Evolutionary conservation across 345 rosid species (phyloP).

Genomic region (Microthlaspi erraticum): DNA sequence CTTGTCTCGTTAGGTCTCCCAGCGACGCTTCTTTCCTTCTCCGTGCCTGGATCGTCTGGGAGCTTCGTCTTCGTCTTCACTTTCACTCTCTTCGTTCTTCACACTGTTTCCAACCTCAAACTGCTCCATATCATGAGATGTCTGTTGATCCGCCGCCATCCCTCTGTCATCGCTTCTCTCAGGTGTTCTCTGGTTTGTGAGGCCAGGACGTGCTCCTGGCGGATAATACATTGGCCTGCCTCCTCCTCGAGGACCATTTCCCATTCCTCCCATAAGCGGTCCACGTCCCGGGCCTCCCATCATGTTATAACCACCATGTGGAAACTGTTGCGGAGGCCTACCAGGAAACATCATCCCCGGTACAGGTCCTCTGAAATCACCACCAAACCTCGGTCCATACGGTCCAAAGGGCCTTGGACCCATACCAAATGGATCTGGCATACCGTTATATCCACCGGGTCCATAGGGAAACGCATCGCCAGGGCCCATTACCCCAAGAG

Average conservation of each 20-base stretch:
- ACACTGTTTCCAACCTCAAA: conserved; percentile 56
- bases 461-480: conserved; percentile 85
- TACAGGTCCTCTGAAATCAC: conserved; percentile 80
- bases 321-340: conserved; percentile 92
- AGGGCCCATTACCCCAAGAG: conserved; percentile 81
- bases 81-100: conserved; percentile 65
- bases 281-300: conserved; percentile 91
- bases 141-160: conserved; percentile 38
- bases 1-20: background rate
- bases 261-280: conserved; percentile 86
- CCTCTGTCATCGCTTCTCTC: conserved; percentile 54
- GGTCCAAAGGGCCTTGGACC: conserved; percentile 85
- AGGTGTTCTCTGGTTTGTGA: conserved; percentile 57
- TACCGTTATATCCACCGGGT: conserved; percentile 73
- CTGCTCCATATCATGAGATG: conserved; percentile 57
- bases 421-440: conserved; percentile 86
- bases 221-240: conserved; percentile 65
- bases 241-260: conserved; percentile 62
- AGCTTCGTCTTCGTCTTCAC: conserved; percentile 96
- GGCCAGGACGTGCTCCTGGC: conserved; percentile 53
- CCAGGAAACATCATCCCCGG: conserved; percentile 96
- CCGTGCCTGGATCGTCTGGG: conserved; percentile 97
- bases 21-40: conserved; percentile 80
- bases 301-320: conserved; percentile 86
- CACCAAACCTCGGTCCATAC: conserved; percentile 88